Base-by-base conservation (phyloP, 495 filamentous ascomycete genomes). In the Aspergillus saccharolyticus region DNA sequence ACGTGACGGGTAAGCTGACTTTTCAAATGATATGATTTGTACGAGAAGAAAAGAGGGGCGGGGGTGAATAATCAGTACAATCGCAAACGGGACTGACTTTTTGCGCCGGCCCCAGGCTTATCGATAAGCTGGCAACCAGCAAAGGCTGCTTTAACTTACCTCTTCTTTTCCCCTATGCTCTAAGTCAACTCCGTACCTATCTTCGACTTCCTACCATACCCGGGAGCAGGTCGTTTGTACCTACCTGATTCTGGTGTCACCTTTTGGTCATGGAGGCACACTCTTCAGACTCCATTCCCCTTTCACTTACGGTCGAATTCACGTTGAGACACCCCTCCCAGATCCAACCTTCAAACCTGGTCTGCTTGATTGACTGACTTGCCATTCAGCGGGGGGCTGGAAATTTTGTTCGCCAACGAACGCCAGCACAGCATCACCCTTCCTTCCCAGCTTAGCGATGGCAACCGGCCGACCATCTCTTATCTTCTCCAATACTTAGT, bases 341-440 rank as follows among this genome's bases (percentile, higher is more conserved):
- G 21, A 16, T 7, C 33, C 30, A 33, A 39, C 5, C 33, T 10
- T 30, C 25, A 30, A 30, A 30, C 25, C 24, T 60, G 9, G 14
- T 42, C 39, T 44, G 14, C 19, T 51, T 55, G 12, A 17, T 60
- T 68, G 28, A 68, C 46, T 57, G 28, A 54, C 52, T 50, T 18
- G 24, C 46, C 56, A 12, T 24, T 55, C 57, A 96, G 94, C 59
- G 94, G 94, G 50, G 94, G 94, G 18, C 84, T 98, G n/a, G 94
- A 98, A 70, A 86, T 96, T 70, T 83, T 98, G 54, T 98, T 98
- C 70, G 83, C 85, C 18, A 89, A 96, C 66, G 75, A 89, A 67
- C 81, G 83, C 47, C 87, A 84, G 56, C 88, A 92, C 64, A 71
- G 74, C 1, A 62, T 98, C 45, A 74, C 80, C 16, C 60, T 97